Evolutionary conservation across 345 rosid genomes (phyloP).

Genomic region (Gossypium thurberi): DNA sequence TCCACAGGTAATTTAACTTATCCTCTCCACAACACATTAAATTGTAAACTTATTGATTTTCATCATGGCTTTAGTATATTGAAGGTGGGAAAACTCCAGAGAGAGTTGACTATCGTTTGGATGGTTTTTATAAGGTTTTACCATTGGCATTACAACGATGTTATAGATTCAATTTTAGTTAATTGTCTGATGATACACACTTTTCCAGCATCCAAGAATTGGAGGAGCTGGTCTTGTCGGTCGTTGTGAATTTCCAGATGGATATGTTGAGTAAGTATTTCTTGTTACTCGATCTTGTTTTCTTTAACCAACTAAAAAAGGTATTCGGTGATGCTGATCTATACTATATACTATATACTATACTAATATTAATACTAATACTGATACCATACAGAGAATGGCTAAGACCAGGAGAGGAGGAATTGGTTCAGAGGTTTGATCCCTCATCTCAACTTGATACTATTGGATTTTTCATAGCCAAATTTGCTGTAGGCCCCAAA

Average conservation of each 20-base stretch:
- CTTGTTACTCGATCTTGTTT: background rate
- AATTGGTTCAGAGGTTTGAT: conserved; percentile 86
- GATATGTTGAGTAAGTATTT: conserved; percentile 68
- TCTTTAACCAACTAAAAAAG: background rate
- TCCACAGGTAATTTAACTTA: conserved; percentile 52
- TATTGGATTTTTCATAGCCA: conserved; percentile 93
- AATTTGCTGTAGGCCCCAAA: conserved; percentile 55
- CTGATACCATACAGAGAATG: conserved; percentile 53
- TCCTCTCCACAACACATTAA: background rate
- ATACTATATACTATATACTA: background rate
- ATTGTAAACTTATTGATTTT: background rate
- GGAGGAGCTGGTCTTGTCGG: conserved; percentile 97
- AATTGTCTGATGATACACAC: background rate
- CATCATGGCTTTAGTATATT: background rate
- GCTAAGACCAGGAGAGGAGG: conserved; percentile 90
- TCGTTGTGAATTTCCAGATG: conserved; percentile 57
- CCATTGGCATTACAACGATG: background rate
- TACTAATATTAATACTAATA: background rate
- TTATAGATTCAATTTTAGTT: background rate
- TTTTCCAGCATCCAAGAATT: conserved; percentile 67
- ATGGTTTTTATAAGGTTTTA: background rate
- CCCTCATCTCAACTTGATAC: conserved; percentile 84
- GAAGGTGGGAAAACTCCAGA: background rate
- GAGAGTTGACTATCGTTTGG: background rate
- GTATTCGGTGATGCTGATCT: background rate